A percentile compares a stretch with the other conserved stretches of the same genome.
phyloP scores from a whole-genome alignment of 1,284 basidiomycete species.

The Ceratobasidium sp. region DNA sequence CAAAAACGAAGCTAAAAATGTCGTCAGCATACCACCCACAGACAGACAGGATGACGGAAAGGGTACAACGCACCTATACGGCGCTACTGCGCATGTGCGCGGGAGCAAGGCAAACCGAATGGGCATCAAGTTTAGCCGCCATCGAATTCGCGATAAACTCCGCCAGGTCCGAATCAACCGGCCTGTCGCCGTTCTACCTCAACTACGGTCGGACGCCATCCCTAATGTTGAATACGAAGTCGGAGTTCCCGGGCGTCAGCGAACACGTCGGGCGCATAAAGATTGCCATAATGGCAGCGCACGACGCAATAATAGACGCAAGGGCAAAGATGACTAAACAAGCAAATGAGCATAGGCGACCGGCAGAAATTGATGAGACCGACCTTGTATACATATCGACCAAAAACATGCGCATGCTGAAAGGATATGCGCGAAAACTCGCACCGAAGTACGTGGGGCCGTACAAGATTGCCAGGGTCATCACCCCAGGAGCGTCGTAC shows the following conservation, averaged over 20 bases:
- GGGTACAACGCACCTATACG: constrained; percentile 41
- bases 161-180: constrained; percentile 53
- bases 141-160: constrained; percentile 52
- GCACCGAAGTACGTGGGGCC: constrained; percentile 51
- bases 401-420: constrained; percentile 51
- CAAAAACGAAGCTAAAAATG: constrained; percentile 47
- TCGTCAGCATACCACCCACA: constrained; percentile 50
- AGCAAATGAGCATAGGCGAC: constrained; percentile 47
- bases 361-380: not conserved
- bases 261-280: constrained; percentile 23
- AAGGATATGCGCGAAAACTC: constrained; percentile 50
- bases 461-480: constrained; percentile 49
- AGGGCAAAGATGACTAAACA: constrained; percentile 50
- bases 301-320: constrained; percentile 52
- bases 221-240: constrained; percentile 1
- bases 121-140: constrained; percentile 45
- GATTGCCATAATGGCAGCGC: constrained; percentile 44
- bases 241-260: constrained; percentile 47
- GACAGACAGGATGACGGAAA: constrained; percentile 45
- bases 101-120: constrained; percentile 46
- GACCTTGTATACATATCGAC: constrained; percentile 52
- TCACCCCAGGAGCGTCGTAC: constrained; percentile 49
- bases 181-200: constrained; percentile 55
- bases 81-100: constrained; percentile 46
- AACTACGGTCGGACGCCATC: constrained; percentile 54